Conservation (phyloP, 192 early-diverging fungal species). For the Gigaspora rosea region DNA sequence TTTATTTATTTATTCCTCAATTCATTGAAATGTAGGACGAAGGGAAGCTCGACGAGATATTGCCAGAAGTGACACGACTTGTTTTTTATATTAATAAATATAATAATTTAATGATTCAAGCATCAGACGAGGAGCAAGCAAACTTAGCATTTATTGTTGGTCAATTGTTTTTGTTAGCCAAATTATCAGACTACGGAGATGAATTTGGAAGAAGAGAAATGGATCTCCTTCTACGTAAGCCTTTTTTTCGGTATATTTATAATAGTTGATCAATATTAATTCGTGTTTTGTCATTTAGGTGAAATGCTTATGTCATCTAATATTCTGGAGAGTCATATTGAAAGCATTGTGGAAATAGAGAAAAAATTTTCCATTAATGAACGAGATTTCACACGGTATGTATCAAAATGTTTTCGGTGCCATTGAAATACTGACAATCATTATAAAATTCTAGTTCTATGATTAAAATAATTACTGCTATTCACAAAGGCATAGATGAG, state of each 20-base stretch:
- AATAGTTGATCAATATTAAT: too few relatives aligned
- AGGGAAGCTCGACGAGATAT: conserved; percentile 61
- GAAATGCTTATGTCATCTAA: too few relatives aligned
- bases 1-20: conserved; percentile 34
- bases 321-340: too few relatives aligned
- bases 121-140: conserved; percentile 48
- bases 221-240: too few relatives aligned
- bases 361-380: too few relatives aligned
- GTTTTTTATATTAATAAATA: conserved; percentile 60
- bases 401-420: too few relatives aligned
- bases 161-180: conserved; percentile 74
- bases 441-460: conserved; percentile 54
- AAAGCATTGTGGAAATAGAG: too few relatives aligned
- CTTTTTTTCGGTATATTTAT: too few relatives aligned
- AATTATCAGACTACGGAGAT: conserved; percentile 81
- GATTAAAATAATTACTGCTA: too few relatives aligned
- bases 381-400: too few relatives aligned
- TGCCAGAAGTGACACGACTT: conserved; percentile 68
- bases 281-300: too few relatives aligned
- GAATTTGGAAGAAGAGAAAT: conserved; percentile 83
- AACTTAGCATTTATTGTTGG: conserved; percentile 67
- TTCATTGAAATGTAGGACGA: conserved; percentile 54
- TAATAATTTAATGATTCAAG: conserved; percentile 52
- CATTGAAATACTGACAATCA: conserved; percentile 61
- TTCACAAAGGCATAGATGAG: conserved; percentile 51